Evolutionary conservation across 2,329 filamentous ascomycete genomes (phyloP), one percentile per base, ranked within the genome.

Genomic region (Metarhizium album): DNA sequence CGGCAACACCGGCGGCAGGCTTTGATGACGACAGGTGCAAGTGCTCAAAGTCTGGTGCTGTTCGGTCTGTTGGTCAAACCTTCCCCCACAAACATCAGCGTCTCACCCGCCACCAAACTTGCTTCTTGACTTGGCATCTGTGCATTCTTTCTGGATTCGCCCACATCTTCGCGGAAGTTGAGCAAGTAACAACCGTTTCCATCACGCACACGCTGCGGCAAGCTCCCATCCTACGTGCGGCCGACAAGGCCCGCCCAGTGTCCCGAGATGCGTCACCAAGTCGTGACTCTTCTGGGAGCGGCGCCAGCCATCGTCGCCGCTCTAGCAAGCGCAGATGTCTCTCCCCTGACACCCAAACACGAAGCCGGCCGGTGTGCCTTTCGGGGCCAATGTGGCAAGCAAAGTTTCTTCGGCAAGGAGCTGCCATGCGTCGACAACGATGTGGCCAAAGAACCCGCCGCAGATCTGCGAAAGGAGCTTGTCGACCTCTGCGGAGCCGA

Each of bases 401-500:
- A 91, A 69, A 84, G 85, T 55, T 86, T 93, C 65, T 97, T 97
- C 62, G 88, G 90, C 51, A 86, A 88, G 52, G 82, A 95, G 58
- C 75, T 97, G 54, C 93, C 93, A 3, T 98, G 93, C 64, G 83
- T 90, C 14, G 91, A 98, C 70, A 98, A 98, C 65, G 90, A 77
- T 3, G 73, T 84, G 35, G 93, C 93, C 35, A 74, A 83, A 55
- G 78, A 86, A 33, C 91, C 91, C 2, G 80, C 86, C 22, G 76
- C 79, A 7, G 78, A 81, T 51, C 75, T 88, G 53, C 82, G 90
- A 54, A 75, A 86, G 60, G 84, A 91, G 70, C 75, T 98, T 49
- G 83, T 95, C 20, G 80, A 83, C 20, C 76, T 98, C 20, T 98
- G 93, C 64, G 93, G 94, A 40, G 75, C 82, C 33, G 85, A 93